Base-by-base conservation (phyloP, 2,329 filamentous ascomycete genomes). In the Diaporthe vaccinii region DNA sequence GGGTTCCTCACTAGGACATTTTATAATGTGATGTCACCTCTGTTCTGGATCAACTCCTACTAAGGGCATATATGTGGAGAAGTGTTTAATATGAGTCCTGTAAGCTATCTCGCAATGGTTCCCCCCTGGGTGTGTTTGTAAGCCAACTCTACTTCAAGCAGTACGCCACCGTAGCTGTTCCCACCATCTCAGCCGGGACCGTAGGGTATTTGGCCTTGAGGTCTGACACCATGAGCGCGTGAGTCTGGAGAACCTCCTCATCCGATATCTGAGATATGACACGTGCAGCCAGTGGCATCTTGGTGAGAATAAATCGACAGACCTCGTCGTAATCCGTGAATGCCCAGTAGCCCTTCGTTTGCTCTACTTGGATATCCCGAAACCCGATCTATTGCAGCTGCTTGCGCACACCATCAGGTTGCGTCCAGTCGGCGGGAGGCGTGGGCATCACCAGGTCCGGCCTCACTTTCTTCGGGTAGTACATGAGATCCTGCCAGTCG, bases 81-180 rank as follows among this genome's bases (percentile, higher is more conserved):
- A 14, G 36, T 14, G 14, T 39, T 39, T 12, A 39, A 2, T 12
- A 39, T 39, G 36, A 39, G 36, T 39, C 36, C 36, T 39, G 36
- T 39, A 12, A 14, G 10, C 36, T 15, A 39, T 39, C 2, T 39
- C 36, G 1, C 36, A 14, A 39, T 1, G 2, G 0, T 3, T 3
- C 2, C 12, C 12, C 36, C 12, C 36, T 12, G 36, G 36, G 12
- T 2, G 2, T 39, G 12, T 59, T 14, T 36, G 31, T 2, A 36
- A 39, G 34, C 8, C 6, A 36, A 36, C 44, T 67, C 44, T 51
- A 78, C 34, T 78, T 78, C 20, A 75, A 62, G 39, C 59, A 74
- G 51, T 78, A 78, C 7, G 77, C 77, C 51, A 78, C 74, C n/a
- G 76, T 74, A 9, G 75, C 74, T 31, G 74, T 76, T 28, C 77